Evolutionary conservation across 306 rosid genomes (phyloP).

Genomic region (Bauhinia variegata): DNA sequence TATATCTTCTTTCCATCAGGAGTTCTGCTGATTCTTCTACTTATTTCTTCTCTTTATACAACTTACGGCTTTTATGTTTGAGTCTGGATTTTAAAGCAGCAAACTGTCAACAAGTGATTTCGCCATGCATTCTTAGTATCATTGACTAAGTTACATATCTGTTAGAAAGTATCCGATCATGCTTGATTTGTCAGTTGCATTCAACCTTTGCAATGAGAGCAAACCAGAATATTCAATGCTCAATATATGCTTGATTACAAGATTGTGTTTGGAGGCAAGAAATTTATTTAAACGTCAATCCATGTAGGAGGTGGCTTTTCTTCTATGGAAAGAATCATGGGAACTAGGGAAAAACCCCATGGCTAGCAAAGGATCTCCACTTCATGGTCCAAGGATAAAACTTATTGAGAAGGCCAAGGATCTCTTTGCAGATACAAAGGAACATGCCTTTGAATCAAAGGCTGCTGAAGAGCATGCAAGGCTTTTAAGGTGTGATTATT

Average conservation of each 20-base stretch:
- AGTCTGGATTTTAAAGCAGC: neutral
- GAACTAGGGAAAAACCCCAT: slow-evolving; percentile 82
- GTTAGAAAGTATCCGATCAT: slow-evolving; percentile 23
- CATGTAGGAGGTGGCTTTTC: slow-evolving; percentile 89
- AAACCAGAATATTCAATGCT: slow-evolving; percentile 26
- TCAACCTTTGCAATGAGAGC: slow-evolving; percentile 21
- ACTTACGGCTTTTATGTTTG: neutral
- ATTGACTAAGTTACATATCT: slow-evolving; percentile 2
- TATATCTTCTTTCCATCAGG: slow-evolving; percentile 4
- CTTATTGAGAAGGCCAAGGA: slow-evolving; percentile 73
- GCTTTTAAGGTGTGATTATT: slow-evolving; percentile 66
- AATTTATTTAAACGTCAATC: slow-evolving; percentile 29
- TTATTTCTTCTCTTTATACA: too few species aligned
- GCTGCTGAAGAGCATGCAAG: slow-evolving; percentile 98
- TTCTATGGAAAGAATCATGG: slow-evolving; percentile 98
- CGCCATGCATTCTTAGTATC: slow-evolving; percentile 22
- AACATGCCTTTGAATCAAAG: slow-evolving; percentile 82
- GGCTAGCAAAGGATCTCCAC: slow-evolving; percentile 97
- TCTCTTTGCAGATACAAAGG: slow-evolving; percentile 89
- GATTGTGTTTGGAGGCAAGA: slow-evolving; percentile 29
- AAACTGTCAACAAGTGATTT: neutral
- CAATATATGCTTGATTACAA: slow-evolving; percentile 4
- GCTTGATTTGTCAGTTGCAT: slow-evolving; percentile 11
- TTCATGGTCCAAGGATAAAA: slow-evolving; percentile 93
- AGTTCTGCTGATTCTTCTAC: neutral